A percentile compares a stretch with the other conserved stretches of the same genome.
Evolutionary conservation across 768 basidiomycete genomes (phyloP).

Genomic region (Boletus tylopilopsis): DNA sequence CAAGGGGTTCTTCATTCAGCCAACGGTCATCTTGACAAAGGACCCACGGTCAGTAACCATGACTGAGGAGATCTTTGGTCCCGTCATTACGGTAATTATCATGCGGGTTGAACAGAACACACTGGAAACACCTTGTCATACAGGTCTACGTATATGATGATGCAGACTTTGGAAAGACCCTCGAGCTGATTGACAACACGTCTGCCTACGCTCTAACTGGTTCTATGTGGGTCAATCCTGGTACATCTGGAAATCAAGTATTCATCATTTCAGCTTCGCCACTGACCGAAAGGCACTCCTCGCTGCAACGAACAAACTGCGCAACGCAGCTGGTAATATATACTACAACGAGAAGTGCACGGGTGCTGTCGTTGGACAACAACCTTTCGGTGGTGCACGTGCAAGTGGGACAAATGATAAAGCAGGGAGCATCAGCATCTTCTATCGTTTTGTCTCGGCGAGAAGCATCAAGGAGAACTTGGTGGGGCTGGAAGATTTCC

Average conservation of each 20-base stretch:
- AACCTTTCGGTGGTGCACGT: slow-evolving; percentile 95
- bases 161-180: slow-evolving; percentile 77
- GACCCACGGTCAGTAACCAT: slow-evolving; percentile 89
- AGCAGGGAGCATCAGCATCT: slow-evolving; percentile 78
- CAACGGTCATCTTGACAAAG: slow-evolving; percentile 90
- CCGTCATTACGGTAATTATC: slow-evolving; percentile 75
- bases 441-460: slow-evolving; percentile 79
- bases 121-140: slow-evolving; percentile 1
- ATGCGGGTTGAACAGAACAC: background rate
- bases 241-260: background rate
- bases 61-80: slow-evolving; percentile 95
- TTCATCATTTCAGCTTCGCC: slow-evolving; percentile 60
- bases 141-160: slow-evolving; percentile 90
- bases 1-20: slow-evolving; percentile 90
- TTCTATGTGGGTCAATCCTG: slow-evolving; percentile 60
- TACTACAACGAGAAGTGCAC: slow-evolving; percentile 99
- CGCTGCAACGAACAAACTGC: slow-evolving; percentile 74
- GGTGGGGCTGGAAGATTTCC: slow-evolving; percentile 71
- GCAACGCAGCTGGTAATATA: slow-evolving; percentile 92
- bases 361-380: slow-evolving; percentile 95
- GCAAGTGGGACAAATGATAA: slow-evolving; percentile 98
- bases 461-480: slow-evolving; percentile 98
- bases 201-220: slow-evolving; percentile 94
- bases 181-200: slow-evolving; percentile 82
- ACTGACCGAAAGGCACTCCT: slow-evolving; percentile 77